A percentile compares a stretch with the other conserved stretches of the same genome.
phyloP scores from a whole-genome alignment of 495 filamentous ascomycete species.

The Bryoglossum gracile region DNA sequence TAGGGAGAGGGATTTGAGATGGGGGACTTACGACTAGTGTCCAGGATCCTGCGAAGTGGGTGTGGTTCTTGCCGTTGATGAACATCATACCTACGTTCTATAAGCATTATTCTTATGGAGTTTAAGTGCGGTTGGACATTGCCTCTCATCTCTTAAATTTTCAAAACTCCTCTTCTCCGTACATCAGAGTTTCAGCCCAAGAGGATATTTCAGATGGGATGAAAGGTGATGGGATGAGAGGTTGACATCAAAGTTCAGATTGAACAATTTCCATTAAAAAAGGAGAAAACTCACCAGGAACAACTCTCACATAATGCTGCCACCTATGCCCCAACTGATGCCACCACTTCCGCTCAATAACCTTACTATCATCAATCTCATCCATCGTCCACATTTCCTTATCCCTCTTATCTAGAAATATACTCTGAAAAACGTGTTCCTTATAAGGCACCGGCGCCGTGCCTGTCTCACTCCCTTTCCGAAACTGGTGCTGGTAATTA shows the following conservation, averaged over 20 bases:
- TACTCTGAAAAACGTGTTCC: conserved; percentile 80
- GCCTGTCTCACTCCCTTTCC: conserved; percentile 28
- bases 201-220: no score
- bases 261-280: not conserved
- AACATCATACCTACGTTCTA: conserved; percentile 69
- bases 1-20: not conserved
- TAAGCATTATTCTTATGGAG: no score
- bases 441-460: conserved; percentile 31
- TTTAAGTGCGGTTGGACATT: no score
- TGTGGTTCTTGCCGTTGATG: conserved; percentile 62
- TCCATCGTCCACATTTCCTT: conserved; percentile 64
- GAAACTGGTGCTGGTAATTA: conserved; percentile 80
- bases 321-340: conserved; percentile 77
- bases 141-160: no score
- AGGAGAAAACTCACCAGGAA: conserved; percentile 7
- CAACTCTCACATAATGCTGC: conserved; percentile 70
- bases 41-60: conserved; percentile 66
- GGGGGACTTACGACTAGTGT: conserved; percentile 56
- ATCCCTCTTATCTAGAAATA: conserved; percentile 65
- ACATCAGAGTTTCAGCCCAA: no score
- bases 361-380: conserved; percentile 59
- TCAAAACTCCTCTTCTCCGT: no score
- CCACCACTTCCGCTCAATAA: conserved; percentile 76
- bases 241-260: no score
- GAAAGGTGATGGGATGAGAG: no score